These are phyloP conservation scores for Avena atlantica DNA, from an alignment of 176 grass and related monocot species.

Conservation along the genomic window DNA sequence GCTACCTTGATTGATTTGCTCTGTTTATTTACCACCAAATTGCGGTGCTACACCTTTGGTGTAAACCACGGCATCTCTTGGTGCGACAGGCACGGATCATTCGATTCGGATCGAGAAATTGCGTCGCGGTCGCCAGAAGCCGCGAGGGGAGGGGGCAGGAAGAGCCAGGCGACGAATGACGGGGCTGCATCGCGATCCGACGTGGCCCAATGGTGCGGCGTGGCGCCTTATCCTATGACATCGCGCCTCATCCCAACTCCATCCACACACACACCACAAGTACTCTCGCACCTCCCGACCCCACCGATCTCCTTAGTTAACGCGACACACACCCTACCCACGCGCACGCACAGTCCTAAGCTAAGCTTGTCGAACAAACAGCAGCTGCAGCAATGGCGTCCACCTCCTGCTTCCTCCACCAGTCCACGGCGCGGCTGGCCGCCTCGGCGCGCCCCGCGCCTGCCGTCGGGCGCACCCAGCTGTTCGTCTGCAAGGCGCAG, in stretches of 20 bases:
- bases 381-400: conserved; percentile 66
- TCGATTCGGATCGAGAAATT: conserved; percentile 11
- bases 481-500: conserved; percentile 79
- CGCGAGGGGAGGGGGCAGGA: neutral
- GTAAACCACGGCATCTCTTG: neutral
- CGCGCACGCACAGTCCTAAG: neutral
- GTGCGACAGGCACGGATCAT: neutral
- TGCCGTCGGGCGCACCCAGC: conserved; percentile 39
- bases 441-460: conserved; percentile 39
- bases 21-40: no score
- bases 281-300: conserved; percentile 5
- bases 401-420: conserved; percentile 89
- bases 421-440: conserved; percentile 56
- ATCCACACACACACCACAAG: conserved; percentile 55
- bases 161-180: neutral
- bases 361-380: neutral
- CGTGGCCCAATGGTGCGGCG: conserved; percentile 76
- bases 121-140: neutral
- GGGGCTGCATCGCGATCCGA: conserved; percentile 44
- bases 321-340: conserved; percentile 37
- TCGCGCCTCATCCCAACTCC: conserved; percentile 60
- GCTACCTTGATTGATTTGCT: no score
- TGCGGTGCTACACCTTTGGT: neutral
- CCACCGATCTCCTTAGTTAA: conserved; percentile 47
- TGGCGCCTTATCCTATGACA: conserved; percentile 65